Evolutionary conservation across 805 yeast genomes (phyloP).

Genomic region (Candida taoyuanica): DNA sequence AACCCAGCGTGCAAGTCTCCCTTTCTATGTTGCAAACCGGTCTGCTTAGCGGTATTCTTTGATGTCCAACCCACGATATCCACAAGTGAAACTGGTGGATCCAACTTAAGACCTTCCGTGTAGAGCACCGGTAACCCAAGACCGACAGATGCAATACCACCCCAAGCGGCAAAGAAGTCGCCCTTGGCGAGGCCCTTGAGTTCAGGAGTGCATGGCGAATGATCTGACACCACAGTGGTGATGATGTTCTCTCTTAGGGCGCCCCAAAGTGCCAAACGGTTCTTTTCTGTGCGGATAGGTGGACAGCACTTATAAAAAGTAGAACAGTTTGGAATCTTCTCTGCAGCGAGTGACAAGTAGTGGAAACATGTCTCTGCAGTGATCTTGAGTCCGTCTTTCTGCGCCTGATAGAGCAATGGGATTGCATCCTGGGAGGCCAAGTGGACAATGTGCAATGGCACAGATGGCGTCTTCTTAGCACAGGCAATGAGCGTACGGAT

Average conservation of each 20-base stretch:
- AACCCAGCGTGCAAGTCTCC: slow-evolving; percentile 70
- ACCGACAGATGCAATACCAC: slow-evolving; percentile 92
- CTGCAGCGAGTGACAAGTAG: slow-evolving; percentile 74
- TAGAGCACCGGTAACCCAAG: slow-evolving; percentile 78
- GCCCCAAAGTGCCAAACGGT: slow-evolving; percentile 70
- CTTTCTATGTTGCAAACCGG: slow-evolving; percentile 67
- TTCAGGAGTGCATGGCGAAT: slow-evolving; percentile 93
- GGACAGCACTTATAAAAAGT: slow-evolving; percentile 95
- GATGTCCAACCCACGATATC: slow-evolving; percentile 81
- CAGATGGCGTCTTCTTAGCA: slow-evolving; percentile 50
- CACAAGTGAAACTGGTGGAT: slow-evolving; percentile 45
- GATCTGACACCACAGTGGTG: slow-evolving; percentile 88
- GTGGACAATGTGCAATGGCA: slow-evolving; percentile 85
- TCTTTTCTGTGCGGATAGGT: slow-evolving; percentile 76
- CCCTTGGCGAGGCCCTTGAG: slow-evolving; percentile 77
- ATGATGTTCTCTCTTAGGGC: slow-evolving; percentile 65
- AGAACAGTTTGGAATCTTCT: slow-evolving; percentile 66
- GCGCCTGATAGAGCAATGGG: slow-evolving; percentile 67
- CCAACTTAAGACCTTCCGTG: slow-evolving; percentile 62
- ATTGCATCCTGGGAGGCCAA: slow-evolving; percentile 81
- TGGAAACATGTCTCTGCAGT: slow-evolving; percentile 95
- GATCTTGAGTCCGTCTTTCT: slow-evolving; percentile 50
- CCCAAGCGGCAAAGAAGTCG: slow-evolving; percentile 93
- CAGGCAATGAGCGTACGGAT: slow-evolving; percentile 66
- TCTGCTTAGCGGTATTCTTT: slow-evolving; percentile 78